These are phyloP conservation scores for Fulvia fulva DNA, from an alignment of 2,329 filamentous ascomycete genomes.

Conservation along the genomic window DNA sequence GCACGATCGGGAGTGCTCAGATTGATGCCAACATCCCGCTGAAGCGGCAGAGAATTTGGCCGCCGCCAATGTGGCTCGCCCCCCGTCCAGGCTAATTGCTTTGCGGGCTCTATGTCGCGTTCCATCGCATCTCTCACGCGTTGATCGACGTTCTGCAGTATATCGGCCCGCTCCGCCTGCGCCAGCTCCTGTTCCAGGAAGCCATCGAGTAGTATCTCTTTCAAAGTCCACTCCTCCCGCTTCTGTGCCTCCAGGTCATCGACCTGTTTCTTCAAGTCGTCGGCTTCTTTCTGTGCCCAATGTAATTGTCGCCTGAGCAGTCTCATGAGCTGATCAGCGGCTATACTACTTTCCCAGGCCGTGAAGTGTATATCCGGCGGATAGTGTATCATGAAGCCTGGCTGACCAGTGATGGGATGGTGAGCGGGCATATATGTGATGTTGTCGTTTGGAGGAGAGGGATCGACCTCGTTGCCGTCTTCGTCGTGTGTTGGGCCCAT, in stretches of 20 bases:
- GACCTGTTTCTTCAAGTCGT: conserved; percentile 61
- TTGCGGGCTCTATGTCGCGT: conserved; percentile 35
- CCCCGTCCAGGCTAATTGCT: conserved; percentile 29
- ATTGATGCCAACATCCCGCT: conserved; percentile 11
- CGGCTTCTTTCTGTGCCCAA: conserved; percentile 67
- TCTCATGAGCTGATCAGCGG: conserved; percentile 65
- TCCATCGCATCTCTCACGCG: conserved; percentile 35
- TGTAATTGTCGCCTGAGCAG: conserved; percentile 60
- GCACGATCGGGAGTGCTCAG: conserved; percentile 7
- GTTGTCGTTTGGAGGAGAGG: conserved; percentile 49
- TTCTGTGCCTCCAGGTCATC: conserved; percentile 63
- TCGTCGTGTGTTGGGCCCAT: conserved; percentile 28
- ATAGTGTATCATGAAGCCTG: conserved; percentile 49
- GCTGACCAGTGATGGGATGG: conserved; percentile 55
- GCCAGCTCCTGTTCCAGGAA: conserved; percentile 67
- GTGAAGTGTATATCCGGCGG: conserved; percentile 59
- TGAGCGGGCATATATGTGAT: conserved; percentile 56
- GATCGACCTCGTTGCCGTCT: conserved; percentile 30
- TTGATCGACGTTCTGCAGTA: conserved; percentile 33
- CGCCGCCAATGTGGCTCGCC: conserved; percentile 23
- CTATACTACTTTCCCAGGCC: conserved; percentile 59
- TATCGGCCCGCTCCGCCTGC: conserved; percentile 29
- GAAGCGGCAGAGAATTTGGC: conserved; percentile 2
- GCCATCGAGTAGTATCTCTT: conserved; percentile 74
- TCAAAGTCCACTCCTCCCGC: conserved; percentile 72